phyloP scores from a whole-genome alignment of 768 basidiomycete species.

The Boletus rubroflammeus region DNA sequence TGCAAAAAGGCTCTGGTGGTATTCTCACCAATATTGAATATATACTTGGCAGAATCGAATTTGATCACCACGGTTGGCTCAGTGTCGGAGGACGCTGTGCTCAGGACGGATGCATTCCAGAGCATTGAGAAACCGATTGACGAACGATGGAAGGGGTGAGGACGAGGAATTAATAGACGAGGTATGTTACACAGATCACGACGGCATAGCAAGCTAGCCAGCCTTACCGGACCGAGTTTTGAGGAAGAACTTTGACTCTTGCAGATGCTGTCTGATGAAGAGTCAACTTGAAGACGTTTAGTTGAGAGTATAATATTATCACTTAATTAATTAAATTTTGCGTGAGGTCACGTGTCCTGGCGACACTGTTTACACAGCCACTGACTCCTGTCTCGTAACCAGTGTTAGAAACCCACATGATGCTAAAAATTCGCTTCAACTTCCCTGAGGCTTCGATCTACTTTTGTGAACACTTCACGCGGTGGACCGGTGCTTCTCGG shows the following conservation, averaged over 20 bases:
- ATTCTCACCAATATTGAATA: slow-evolving; percentile 87
- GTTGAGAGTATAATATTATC: no score
- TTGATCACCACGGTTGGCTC: slow-evolving; percentile 72
- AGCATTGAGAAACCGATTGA: slow-evolving; percentile 36
- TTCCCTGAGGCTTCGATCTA: no score
- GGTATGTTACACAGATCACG: slow-evolving; percentile 24
- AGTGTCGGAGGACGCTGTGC: slow-evolving; percentile 66
- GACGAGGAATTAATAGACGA: slow-evolving; percentile 4
- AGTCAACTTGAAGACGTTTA: no score
- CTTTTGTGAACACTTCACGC: background rate
- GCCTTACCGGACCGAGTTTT: slow-evolving; percentile 6
- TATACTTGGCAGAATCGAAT: slow-evolving; percentile 77
- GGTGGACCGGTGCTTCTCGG: background rate
- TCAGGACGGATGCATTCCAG: slow-evolving; percentile 64
- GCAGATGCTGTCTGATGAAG: background rate
- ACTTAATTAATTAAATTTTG: no score
- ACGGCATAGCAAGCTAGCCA: slow-evolving; percentile 28
- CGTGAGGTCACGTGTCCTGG: no score
- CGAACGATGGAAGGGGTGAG: slow-evolving; percentile 16
- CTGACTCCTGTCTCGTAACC: no score
- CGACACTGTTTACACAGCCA: no score
- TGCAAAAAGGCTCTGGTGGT: slow-evolving; percentile 72
- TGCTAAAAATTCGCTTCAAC: background rate
- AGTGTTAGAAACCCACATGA: background rate
- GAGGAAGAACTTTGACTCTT: background rate